Conservation (phyloP, 805 yeast species). For the Candida caryicola region DNA sequence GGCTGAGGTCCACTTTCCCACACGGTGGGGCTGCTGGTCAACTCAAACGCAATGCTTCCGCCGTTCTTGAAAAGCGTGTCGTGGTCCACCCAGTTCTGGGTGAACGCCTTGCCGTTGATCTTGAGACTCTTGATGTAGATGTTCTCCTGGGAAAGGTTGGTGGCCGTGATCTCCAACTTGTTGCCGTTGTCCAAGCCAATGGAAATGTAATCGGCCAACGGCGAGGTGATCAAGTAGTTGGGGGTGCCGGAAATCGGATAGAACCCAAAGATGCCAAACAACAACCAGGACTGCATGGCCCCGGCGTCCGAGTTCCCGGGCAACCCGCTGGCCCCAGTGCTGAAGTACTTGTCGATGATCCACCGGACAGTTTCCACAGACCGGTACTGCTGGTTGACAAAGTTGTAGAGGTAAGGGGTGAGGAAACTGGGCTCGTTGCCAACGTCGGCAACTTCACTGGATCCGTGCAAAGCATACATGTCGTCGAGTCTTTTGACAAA, state of each 20-base stretch:
- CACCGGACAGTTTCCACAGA: slow-evolving; percentile 29
- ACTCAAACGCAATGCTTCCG: slow-evolving; percentile 18
- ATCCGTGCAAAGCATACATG: slow-evolving; percentile 30
- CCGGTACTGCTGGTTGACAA: slow-evolving; percentile 23
- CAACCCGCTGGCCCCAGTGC: slow-evolving; percentile 24
- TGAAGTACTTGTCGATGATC: slow-evolving; percentile 23
- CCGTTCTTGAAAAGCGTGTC: slow-evolving; percentile 27
- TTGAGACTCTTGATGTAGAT: slow-evolving; percentile 27
- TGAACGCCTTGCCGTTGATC: slow-evolving; percentile 24
- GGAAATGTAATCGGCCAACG: slow-evolving; percentile 22
- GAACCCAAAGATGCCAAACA: slow-evolving; percentile 31
- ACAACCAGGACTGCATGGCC: slow-evolving; percentile 37
- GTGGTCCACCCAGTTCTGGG: slow-evolving; percentile 32
- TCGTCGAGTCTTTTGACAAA: slow-evolving; percentile 31
- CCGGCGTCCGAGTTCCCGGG: slow-evolving; percentile 41
- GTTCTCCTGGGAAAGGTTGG: slow-evolving; percentile 18
- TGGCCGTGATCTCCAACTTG: slow-evolving; percentile 20
- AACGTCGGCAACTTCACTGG: slow-evolving; percentile 25
- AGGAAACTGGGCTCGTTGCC: slow-evolving; percentile 39
- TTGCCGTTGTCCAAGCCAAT: slow-evolving; percentile 23
- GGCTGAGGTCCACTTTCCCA: slow-evolving; percentile 29
- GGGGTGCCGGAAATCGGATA: slow-evolving; percentile 37
- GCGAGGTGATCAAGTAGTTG: slow-evolving; percentile 29
- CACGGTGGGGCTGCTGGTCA: slow-evolving; percentile 13
- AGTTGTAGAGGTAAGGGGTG: slow-evolving; percentile 34